Base-by-base conservation (phyloP, 345 rosid genomes). In the Gossypium turneri region DNA sequence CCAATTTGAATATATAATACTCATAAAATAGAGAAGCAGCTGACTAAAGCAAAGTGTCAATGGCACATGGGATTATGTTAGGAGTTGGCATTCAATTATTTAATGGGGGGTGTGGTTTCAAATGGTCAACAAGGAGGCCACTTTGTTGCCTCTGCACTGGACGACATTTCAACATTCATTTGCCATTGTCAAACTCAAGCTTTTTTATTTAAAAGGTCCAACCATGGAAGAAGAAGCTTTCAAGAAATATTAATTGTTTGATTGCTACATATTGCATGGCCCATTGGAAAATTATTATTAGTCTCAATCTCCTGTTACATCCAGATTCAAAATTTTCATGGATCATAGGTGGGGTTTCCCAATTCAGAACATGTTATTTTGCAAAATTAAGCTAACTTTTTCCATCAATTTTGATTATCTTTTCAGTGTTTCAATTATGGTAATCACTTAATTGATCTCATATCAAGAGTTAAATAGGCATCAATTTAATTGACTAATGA, bases 11-110 rank as follows among this genome's bases (percentile, higher is more conserved):
- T 6, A 12, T 25, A 59, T 24, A 59, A 6, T 60, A 27, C 19
- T 4, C n/a, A 60, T 60, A 27, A 60, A 22, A 27, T 60, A 60
- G n/a, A 27, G n/a, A 6, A 25, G 43, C 8, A 60, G 81, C 62
- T 75, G 87, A 84, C 82, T 67, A 73, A 66, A 67, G 58, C 64
- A 73, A 52, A 12, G 67, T 50, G 77, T 73, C 83, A 79, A 19
- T 3, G 27, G 25, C 27, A 20, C 27, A 9, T 56, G 60, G 60
- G 34, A 29, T 73, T 4, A 17, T 48, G 17, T 68, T 48, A 19
- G 12, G 25, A 9, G 11, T 12, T 73, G 15, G 17, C 43, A 4
- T 70, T 70, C 17, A 64, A 64, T 20, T 57, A 57, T 15, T 38
- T 24, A 8, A 57, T 34, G 68, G 79, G 69, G 6, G 38, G 6